Conservation (phyloP, 495 filamentous ascomycete species). For the Aspergillus baeticus region DNA sequence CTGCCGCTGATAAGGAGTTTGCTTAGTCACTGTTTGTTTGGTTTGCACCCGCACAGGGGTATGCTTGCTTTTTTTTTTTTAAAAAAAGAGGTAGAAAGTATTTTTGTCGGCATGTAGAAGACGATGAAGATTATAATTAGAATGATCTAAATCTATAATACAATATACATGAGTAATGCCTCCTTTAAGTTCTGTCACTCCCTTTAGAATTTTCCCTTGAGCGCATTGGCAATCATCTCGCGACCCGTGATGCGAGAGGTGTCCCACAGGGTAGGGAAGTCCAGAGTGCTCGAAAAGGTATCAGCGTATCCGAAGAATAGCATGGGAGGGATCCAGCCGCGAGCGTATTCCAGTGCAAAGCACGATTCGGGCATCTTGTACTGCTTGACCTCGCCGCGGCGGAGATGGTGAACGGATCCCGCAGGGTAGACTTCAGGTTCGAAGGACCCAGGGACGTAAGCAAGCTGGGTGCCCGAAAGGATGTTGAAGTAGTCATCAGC, state of each 20-base stretch:
- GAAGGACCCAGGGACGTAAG: slow-evolving; percentile 68
- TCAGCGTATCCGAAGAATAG: slow-evolving; percentile 84
- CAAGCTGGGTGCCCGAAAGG: slow-evolving; percentile 69
- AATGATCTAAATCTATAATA: slow-evolving; percentile 5
- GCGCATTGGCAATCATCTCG: slow-evolving; percentile 71
- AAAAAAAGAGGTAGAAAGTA: no score
- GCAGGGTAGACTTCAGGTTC: slow-evolving; percentile 72
- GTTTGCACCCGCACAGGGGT: slow-evolving; percentile 10
- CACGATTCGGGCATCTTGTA: slow-evolving; percentile 78
- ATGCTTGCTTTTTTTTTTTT: no score
- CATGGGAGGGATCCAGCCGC: slow-evolving; percentile 90
- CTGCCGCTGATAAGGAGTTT: slow-evolving; percentile 9
- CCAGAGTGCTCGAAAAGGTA: slow-evolving; percentile 70
- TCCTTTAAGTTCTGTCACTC: background rate
- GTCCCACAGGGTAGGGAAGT: slow-evolving; percentile 76
- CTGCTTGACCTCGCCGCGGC: slow-evolving; percentile 75
- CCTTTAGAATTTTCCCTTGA: slow-evolving; percentile 67
- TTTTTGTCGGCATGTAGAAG: background rate
- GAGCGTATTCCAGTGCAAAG: slow-evolving; percentile 85
- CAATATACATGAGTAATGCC: background rate
- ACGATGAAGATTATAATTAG: slow-evolving; percentile 6
- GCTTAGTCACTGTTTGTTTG: slow-evolving; percentile 18
- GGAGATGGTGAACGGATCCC: slow-evolving; percentile 75
- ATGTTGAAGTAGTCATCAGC: slow-evolving; percentile 95
- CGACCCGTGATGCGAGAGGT: slow-evolving; percentile 67